Base-by-base conservation (phyloP, 495 filamentous ascomycete genomes). In the Xylaria nigripes region DNA sequence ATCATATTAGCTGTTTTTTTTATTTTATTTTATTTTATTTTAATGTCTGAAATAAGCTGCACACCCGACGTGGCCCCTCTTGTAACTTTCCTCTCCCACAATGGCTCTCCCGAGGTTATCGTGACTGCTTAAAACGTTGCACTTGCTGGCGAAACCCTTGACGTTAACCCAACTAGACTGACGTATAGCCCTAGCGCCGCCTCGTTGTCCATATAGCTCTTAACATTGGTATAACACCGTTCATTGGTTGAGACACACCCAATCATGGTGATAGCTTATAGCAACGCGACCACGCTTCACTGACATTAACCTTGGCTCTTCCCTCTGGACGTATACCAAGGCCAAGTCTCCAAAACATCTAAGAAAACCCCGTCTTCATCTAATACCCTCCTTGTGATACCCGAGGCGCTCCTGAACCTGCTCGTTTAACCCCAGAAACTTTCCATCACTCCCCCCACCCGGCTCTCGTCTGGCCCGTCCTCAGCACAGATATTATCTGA, bases 261-360 rank as follows among this genome's bases (percentile, higher is more conserved):
- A 75, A 75, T 75, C 72, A 73, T 70, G 67, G 68, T 63, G 52
- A 66, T 61, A 63, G 16, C 56, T 63, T 50, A 58, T 58, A 57
- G 63, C 62, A 59, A 66, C 61, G 61, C 57, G 64, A 69, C 56
- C 61, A 71, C 64, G 58, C 61, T 63, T 63, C 43, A 60, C 57
- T 62, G 54, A 62, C 55, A 54, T 62, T 50, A 61, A 60, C 45
- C 57, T 67, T 62, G 61, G 58, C 19, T 58, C n/a, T n/a, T n/a
- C 48, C 51, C 57, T 53, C 54, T 62, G 50, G 53, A 60, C 27
- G 24, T 60, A 34, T 54, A 45, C 57, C 57, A 56, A 56, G 42
- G 48, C 55, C 59, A 55, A 56, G 38, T 51, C 42, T 51, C 47
- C 46, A 48, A 48, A 48, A 42, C 48, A 50, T 32, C 54, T 46